A percentile compares a stretch with the other conserved stretches of the same genome.
Evolutionary conservation across 2,329 filamentous ascomycete genomes (phyloP).

Genomic region (Xylaria sp.): DNA sequence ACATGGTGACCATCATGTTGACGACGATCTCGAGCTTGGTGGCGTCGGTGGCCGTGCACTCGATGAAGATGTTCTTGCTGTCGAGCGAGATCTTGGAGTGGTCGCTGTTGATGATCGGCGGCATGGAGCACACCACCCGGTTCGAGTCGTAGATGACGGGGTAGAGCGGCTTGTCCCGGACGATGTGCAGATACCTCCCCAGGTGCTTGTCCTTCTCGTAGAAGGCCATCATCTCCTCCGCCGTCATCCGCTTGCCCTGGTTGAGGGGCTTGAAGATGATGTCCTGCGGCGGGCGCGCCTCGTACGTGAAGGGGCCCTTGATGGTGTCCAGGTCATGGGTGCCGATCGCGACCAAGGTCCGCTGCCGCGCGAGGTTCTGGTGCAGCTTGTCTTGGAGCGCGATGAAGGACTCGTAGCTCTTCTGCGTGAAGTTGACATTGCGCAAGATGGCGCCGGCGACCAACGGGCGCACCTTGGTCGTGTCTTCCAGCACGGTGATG

Average conservation of each 20-base stretch:
- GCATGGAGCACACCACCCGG: conserved; percentile 84
- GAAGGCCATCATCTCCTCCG: conserved; percentile 86
- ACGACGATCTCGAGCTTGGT: conserved; percentile 96
- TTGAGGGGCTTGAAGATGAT: conserved; percentile 92
- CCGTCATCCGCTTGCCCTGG: conserved; percentile 86
- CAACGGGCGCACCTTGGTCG: conserved; percentile 79
- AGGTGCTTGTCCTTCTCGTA: conserved; percentile 95
- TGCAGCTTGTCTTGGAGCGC: conserved; percentile 96
- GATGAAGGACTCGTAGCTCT: conserved; percentile 96
- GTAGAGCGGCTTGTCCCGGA: conserved; percentile 90
- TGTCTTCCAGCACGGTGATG: conserved; percentile 77
- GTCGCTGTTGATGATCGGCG: conserved; percentile 96
- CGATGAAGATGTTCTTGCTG: conserved; percentile 94
- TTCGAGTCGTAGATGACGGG: conserved; percentile 94
- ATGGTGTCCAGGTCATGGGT: conserved; percentile 96
- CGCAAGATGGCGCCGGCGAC: conserved; percentile 88
- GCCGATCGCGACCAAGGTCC: conserved; percentile 94
- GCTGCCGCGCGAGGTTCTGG: conserved; percentile 89
- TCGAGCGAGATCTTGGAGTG: conserved; percentile 93
- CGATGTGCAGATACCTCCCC: conserved; percentile 89
- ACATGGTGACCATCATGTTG: conserved; percentile 97
- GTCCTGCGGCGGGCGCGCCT: conserved; percentile 86
- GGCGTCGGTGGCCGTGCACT: conserved; percentile 92
- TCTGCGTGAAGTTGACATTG: conserved; percentile 88
- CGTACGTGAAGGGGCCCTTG: conserved; percentile 94